Evolutionary conservation across 371 early-diverging fungal species (phyloP), one percentile per base, ranked within the genome.

Genomic region (Apophysomyces ossiformis): DNA sequence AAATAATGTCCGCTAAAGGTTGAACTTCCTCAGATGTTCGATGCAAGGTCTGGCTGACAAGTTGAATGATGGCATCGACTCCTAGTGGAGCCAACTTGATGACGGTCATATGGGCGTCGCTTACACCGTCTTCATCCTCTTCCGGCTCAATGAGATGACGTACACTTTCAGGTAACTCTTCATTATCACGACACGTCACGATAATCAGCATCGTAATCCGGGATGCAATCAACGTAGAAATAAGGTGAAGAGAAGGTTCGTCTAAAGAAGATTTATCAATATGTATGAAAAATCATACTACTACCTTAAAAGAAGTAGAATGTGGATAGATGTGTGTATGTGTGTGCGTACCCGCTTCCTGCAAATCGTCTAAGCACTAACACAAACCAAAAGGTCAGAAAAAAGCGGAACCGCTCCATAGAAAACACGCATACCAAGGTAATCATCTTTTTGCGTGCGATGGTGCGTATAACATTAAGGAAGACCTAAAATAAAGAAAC

Each of bases 301-400:
- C 21, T 11, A 35, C n/a, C 50, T 8, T 18, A 35, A 16, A 16
- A 18, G 0, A 26, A 26, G 32, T 26, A 26, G 32, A 2, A 26
- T 26, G 3, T 26, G 32, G 32, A 26, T 26, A 26, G 32, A 26
- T 26, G 32, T 2, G 32, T 26, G 32, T 26, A 26, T 26, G 32
- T 26, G 3, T 26, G 32, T 26, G 15, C 63, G 63, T 50, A 75
- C 79, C 79, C 65, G 82, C 82, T 75, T 81, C 78, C 61, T 78
- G 78, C 32, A 81, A 54, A 73, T 81, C 82, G 71, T 81, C 82
- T 32, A 81, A 46, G 15, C 76, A 81, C 81, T 81, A 68, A n/a
- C 35, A 21, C 41, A 58, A 26, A 26, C 32, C 2, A 26, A 41
- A 35, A 36, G 8, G 45, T 13, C 16, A 47, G 35, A 18, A 6